A percentile compares a stretch with the other conserved stretches of the same genome.
Evolutionary conservation across 2,329 filamentous ascomycete genomes (phyloP).

Genomic region (Beauveria australis): DNA sequence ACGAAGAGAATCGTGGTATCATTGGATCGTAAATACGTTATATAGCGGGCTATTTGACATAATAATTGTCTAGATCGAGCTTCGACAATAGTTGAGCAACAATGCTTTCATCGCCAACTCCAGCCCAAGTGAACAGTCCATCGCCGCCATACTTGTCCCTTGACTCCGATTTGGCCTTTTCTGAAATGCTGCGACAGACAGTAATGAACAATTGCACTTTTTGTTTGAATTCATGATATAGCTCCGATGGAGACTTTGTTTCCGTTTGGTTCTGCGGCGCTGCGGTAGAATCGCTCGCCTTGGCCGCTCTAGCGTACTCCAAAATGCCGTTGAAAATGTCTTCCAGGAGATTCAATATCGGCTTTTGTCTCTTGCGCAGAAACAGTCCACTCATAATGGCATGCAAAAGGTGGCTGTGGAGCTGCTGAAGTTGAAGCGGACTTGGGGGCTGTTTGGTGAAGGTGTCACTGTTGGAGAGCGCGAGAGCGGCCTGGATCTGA

Average conservation of each 20-base stretch:
- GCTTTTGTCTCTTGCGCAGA: slow-evolving; percentile 64
- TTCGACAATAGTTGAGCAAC: slow-evolving; percentile 60
- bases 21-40: not conserved
- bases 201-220: slow-evolving; percentile 68
- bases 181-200: slow-evolving; percentile 60
- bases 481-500: slow-evolving; percentile 15
- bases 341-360: slow-evolving; percentile 64
- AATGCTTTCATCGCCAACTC: slow-evolving; percentile 43
- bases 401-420: slow-evolving; percentile 67
- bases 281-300: slow-evolving; percentile 27
- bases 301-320: slow-evolving; percentile 51
- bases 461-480: not conserved
- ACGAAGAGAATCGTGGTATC: not conserved
- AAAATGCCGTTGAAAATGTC: slow-evolving; percentile 69
- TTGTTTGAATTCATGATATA: slow-evolving; percentile 61
- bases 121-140: slow-evolving; percentile 21
- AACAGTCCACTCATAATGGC: slow-evolving; percentile 67
- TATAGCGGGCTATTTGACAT: slow-evolving; percentile 26
- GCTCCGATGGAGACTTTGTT: slow-evolving; percentile 22
- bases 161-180: slow-evolving; percentile 42
- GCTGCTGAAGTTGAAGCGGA: slow-evolving; percentile 56
- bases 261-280: slow-evolving; percentile 19
- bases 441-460: slow-evolving; percentile 31
- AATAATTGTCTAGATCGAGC: slow-evolving; percentile 65
- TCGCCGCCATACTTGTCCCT: slow-evolving; percentile 22